Conservation (phyloP, 805 yeast species). For the Kodamaea leandrae region DNA sequence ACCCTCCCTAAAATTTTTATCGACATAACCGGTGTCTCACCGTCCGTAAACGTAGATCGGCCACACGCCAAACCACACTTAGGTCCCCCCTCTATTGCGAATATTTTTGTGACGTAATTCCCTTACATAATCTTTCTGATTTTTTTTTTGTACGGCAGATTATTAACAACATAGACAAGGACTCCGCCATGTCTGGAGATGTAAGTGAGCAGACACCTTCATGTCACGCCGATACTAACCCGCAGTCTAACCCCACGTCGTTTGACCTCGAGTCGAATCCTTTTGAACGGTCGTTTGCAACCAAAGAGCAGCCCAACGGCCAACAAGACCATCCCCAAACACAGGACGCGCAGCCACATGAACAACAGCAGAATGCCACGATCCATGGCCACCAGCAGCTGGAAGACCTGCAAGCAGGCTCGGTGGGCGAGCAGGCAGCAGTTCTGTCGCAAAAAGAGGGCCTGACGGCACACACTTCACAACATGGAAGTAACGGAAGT, state of each 20-base stretch:
- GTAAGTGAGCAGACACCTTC: conserved; percentile 7
- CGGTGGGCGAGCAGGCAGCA: not conserved
- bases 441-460: conserved; percentile 20
- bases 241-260: conserved; percentile 38
- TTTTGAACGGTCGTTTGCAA: conserved; percentile 91
- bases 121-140: not conserved
- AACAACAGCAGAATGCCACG: conserved; percentile 14
- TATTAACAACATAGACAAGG: conserved; percentile 1
- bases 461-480: conserved; percentile 35
- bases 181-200: conserved; percentile 14
- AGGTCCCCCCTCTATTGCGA: no score
- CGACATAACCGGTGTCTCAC: no score
- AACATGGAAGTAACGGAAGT: conserved; percentile 18
- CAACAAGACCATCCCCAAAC: not conserved
- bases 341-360: conserved; percentile 4
- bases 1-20: no score
- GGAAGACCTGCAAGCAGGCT: not conserved
- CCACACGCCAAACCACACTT: no score
- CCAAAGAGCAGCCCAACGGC: conserved; percentile 35
- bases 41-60: no score
- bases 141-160: not conserved
- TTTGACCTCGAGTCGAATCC: conserved; percentile 92
- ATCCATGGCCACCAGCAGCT: conserved; percentile 16
- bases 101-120: not conserved
- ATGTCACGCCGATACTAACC: conserved; percentile 24